Conservation (phyloP, 1,284 basidiomycete genomes). For the Inonotus obliquus region DNA sequence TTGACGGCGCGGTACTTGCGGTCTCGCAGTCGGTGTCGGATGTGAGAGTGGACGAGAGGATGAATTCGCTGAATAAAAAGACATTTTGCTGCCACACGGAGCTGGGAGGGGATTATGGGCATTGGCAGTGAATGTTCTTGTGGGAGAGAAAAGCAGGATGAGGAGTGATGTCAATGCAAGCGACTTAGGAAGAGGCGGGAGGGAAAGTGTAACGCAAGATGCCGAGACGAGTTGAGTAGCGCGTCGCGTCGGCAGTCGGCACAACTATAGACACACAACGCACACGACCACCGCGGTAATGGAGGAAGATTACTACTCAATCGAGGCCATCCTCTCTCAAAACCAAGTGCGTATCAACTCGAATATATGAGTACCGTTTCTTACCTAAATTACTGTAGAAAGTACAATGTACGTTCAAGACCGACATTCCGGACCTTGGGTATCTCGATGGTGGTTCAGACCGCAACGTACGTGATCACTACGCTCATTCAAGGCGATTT, state of each 20-base stretch:
- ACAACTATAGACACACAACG: too few relatives aligned
- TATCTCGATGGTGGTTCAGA: slow-evolving; percentile 83
- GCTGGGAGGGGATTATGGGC: slow-evolving; percentile 20
- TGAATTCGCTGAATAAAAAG: slow-evolving; percentile 11
- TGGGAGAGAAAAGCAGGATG: neutral
- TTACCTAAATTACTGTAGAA: slow-evolving; percentile 47
- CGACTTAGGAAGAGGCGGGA: too few relatives aligned
- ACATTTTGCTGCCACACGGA: slow-evolving; percentile 17
- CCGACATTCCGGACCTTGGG: slow-evolving; percentile 81
- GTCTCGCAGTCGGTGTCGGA: slow-evolving; percentile 13
- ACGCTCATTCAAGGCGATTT: neutral
- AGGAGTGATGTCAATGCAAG: neutral
- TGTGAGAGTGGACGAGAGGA: slow-evolving; percentile 6
- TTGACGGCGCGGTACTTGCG: too few relatives aligned
- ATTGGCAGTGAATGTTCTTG: slow-evolving; percentile 4
- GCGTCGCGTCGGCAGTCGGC: slow-evolving; percentile 9
- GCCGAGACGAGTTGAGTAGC: slow-evolving; percentile 6
- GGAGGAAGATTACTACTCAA: slow-evolving; percentile 86
- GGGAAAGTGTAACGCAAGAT: slow-evolving; percentile 2
- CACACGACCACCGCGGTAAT: slow-evolving; percentile 33
- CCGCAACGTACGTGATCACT: slow-evolving; percentile 50
- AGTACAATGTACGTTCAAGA: slow-evolving; percentile 85
- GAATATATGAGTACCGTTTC: neutral
- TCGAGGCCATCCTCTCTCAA: slow-evolving; percentile 84
- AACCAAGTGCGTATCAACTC: slow-evolving; percentile 59